Conservation (phyloP, 75 land plant species). For the Pseudotsuga menziesii region DNA sequence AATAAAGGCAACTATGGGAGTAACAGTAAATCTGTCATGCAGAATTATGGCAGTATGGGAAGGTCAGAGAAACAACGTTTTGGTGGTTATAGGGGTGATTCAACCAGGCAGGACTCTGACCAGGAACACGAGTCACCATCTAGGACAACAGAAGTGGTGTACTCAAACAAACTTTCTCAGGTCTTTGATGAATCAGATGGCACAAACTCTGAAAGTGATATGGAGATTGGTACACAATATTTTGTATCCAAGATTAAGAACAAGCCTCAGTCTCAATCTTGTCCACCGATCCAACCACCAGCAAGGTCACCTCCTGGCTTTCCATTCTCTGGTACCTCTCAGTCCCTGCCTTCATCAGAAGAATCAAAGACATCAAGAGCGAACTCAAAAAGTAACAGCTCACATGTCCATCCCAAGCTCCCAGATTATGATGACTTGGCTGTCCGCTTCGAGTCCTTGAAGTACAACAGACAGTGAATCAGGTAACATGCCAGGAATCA, state of each 20-base stretch:
- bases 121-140: conserved; percentile 28
- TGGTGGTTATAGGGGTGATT: neutral
- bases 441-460: conserved; percentile 82
- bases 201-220: conserved; percentile 29
- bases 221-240: conserved; percentile 20
- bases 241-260: neutral
- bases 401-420: conserved; percentile 68
- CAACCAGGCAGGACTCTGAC: conserved; percentile 12
- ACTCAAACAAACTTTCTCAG: conserved; percentile 15
- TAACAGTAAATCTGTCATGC: conserved; percentile 9
- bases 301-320: neutral
- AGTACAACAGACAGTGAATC: conserved; percentile 16
- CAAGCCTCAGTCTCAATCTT: neutral
- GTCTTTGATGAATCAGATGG: conserved; percentile 56
- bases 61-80: conserved; percentile 8
- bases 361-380: neutral
- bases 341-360: neutral
- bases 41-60: neutral
- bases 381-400: neutral
- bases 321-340: neutral
- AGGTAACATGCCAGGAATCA: neutral
- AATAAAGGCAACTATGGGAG: neutral
- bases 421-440: conserved; percentile 76
- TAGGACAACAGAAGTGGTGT: neutral
- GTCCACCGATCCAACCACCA: neutral